Percentiles rank a stretch among this genome's conserved stretches.
Evolutionary conservation across 1,284 basidiomycete genomes (phyloP).

Genomic region (Pseudozyma pruni): DNA sequence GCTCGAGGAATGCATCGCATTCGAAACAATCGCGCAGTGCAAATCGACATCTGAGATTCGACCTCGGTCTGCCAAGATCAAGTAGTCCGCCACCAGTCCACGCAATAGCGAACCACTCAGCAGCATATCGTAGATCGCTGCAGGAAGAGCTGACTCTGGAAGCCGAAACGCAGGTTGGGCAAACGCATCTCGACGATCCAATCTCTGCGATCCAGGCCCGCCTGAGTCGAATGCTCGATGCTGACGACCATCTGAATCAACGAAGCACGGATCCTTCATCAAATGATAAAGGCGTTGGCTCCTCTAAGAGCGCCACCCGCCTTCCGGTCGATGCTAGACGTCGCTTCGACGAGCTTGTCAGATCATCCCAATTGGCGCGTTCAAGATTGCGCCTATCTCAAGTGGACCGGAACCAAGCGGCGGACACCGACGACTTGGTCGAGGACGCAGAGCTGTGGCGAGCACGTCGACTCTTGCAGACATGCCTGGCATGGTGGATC

Average conservation of each 20-base stretch:
- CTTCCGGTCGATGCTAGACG: constrained; percentile 23
- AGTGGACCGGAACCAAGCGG: constrained; percentile 18
- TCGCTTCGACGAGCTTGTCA: constrained; percentile 51
- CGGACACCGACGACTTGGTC: not conserved
- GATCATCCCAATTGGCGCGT: constrained; percentile 37
- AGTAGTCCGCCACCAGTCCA: constrained; percentile 20
- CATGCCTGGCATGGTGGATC: constrained; percentile 50
- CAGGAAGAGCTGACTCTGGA: not conserved
- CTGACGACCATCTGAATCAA: not conserved
- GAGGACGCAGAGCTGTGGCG: constrained; percentile 28
- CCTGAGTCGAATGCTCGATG: constrained; percentile 18
- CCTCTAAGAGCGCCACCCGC: not conserved
- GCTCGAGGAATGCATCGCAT: constrained; percentile 2
- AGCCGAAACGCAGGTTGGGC: not conserved
- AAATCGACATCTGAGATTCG: not conserved
- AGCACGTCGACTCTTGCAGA: constrained; percentile 21
- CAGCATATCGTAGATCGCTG: not conserved
- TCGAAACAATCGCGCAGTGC: not conserved
- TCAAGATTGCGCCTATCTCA: constrained; percentile 18
- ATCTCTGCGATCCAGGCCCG: constrained; percentile 43
- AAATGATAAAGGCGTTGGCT: not conserved
- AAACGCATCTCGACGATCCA: constrained; percentile 16
- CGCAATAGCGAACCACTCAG: too few relatives aligned
- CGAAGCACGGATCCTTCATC: not conserved
- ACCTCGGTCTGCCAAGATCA: constrained; percentile 12